Base-by-base conservation (phyloP, 129 eudicot species). In the Centaurea solstitialis region DNA sequence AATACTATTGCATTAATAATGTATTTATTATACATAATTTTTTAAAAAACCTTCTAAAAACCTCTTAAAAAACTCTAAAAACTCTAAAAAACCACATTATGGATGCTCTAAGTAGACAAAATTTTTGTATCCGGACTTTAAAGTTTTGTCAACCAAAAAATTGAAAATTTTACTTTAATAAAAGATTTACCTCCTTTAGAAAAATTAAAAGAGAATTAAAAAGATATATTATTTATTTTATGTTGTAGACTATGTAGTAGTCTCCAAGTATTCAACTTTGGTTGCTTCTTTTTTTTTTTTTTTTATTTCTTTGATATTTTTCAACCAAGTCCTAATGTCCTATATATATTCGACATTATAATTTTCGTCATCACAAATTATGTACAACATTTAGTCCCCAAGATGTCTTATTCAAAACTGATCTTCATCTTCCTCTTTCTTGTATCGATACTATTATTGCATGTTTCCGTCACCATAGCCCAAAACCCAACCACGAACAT, bases 331-430 rank as follows among this genome's bases (percentile, higher is more conserved):
- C 86, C 75, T 77, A 41, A 62, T n/a, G n/a, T 62, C 69, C 9
- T 77, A 20, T 9, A 45, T 57, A 28, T 62, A 30, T 17, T 1
- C 78, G 72, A 77, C 62, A 2, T 64, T 8, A 21, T 64, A 38
- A 57, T 1, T 26, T 53, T 0, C 75, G 68, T 15, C 30, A 21
- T 50, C 53, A 40, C 81, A 59, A 12, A 37, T 38, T 26, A 71
- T 77, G 59, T 39, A 11, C 21, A 64, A 76, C 26, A 6, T 7
- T 53, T 59, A 12, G 65, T 50, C 22, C 81, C 80, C 43, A 86
- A 80, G 13, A 86, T 86, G 89, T 33, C 74, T 78, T 77, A 68
- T 43, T 79, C 84, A 37, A 59, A 80, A 38, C 61, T 26, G 1
- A 26, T 83, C 12, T n/a, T 57, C 45, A 17, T 76, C 62, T 76